Conservation (phyloP, 768 basidiomycete species). For the Naganishia antarctica region DNA sequence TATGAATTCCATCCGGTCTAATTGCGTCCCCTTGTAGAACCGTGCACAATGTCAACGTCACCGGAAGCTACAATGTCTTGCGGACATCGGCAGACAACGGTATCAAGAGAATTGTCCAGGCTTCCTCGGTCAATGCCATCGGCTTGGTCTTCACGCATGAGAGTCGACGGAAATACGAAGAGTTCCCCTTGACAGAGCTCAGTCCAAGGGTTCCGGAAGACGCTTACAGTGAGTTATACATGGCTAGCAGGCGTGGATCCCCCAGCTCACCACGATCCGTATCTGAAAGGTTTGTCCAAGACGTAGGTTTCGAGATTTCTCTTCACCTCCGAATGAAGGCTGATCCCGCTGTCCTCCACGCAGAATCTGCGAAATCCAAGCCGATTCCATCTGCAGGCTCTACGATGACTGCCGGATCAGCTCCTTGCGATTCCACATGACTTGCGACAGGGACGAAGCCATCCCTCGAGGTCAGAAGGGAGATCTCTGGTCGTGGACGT, state of each 20-base stretch:
- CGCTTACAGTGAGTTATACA: slow-evolving; percentile 29
- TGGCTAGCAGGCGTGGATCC: too few species aligned
- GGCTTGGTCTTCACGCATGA: slow-evolving; percentile 36
- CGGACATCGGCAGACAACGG: slow-evolving; percentile 35
- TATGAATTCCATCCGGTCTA: too few species aligned
- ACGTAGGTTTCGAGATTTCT: not conserved
- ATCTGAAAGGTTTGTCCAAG: slow-evolving; percentile 29
- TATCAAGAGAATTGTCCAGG: slow-evolving; percentile 40
- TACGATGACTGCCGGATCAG: slow-evolving; percentile 62
- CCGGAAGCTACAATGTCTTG: slow-evolving; percentile 40
- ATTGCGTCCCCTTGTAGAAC: slow-evolving; percentile 11
- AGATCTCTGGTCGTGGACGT: slow-evolving; percentile 65
- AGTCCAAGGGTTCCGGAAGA: slow-evolving; percentile 22
- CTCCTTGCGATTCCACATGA: slow-evolving; percentile 57
- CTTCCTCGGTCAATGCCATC: slow-evolving; percentile 41
- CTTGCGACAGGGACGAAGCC: slow-evolving; percentile 50
- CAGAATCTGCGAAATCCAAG: slow-evolving; percentile 63
- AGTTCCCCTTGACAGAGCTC: slow-evolving; percentile 36
- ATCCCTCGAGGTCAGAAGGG: slow-evolving; percentile 7
- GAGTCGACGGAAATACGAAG: slow-evolving; percentile 29
- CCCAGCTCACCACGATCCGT: too few species aligned
- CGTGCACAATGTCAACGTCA: slow-evolving; percentile 41
- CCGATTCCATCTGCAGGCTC: slow-evolving; percentile 61
- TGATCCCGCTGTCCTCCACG: not conserved
- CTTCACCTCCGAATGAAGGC: not conserved